A percentile compares a stretch with the other conserved stretches of the same genome.
phyloP scores from a whole-genome alignment of 257 asterid species.

The Anisodus acutangulus region DNA sequence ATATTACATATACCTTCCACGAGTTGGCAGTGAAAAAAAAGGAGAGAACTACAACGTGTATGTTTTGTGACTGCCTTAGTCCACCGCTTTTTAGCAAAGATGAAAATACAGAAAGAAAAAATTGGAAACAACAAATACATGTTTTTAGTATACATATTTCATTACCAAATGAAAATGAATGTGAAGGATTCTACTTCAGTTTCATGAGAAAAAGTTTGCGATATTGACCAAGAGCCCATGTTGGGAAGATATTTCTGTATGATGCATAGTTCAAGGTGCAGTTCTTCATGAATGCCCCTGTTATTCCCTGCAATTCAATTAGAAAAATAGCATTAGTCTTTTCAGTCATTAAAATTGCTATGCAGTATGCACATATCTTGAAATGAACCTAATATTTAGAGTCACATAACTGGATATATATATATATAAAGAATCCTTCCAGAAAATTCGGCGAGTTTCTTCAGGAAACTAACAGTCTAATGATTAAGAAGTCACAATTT shows the following conservation, averaged over 20 bases:
- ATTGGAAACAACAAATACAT: background rate
- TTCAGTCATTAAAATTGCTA: background rate
- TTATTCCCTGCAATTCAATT: constrained; percentile 43
- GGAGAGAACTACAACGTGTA: background rate
- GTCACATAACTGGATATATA: background rate
- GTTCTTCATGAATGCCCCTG: constrained; percentile 50
- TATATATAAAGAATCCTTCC: no score
- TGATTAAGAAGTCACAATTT: background rate
- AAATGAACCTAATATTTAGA: background rate
- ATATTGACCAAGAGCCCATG: constrained; percentile 56
- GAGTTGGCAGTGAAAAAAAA: background rate
- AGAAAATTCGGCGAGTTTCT: background rate
- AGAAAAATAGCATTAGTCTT: background rate
- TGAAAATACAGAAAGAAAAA: background rate
- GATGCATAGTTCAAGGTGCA: constrained; percentile 49
- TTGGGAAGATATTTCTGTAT: constrained; percentile 52
- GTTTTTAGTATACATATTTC: background rate
- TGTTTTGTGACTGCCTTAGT: no score
- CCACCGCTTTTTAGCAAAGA: background rate
- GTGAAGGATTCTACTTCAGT: background rate
- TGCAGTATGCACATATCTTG: background rate
- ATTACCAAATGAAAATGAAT: background rate
- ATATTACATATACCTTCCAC: background rate
- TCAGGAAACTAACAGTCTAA: no score
- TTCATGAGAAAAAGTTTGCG: constrained; percentile 34